A percentile compares a stretch with the other conserved stretches of the same genome.
Conservation (phyloP, 2,329 filamentous ascomycete species). For the Cordyceps farinosa region DNA sequence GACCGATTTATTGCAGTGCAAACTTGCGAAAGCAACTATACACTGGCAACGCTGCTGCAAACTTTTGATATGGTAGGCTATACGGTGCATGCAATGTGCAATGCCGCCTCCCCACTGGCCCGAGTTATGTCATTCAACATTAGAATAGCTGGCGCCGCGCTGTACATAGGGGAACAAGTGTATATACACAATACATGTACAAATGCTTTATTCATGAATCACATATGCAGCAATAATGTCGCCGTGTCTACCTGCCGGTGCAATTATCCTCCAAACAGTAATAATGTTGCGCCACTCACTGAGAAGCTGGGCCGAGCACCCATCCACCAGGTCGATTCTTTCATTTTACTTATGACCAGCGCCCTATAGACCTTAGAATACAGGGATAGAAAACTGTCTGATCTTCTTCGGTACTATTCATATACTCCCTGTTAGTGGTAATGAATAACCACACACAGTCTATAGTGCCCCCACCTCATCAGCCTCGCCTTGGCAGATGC, state of each 20-base stretch:
- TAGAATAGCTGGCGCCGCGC: background rate
- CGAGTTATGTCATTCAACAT: constrained; percentile 11
- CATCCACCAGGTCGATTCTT: no score
- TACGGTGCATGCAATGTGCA: background rate
- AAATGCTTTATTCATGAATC: background rate
- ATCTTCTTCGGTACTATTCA: background rate
- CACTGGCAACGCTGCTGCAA: background rate
- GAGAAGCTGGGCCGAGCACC: no score
- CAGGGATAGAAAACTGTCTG: no score
- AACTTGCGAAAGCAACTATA: background rate
- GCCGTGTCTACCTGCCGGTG: background rate
- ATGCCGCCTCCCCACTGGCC: background rate
- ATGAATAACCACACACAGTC: background rate
- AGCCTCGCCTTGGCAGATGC: background rate
- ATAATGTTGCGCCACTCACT: no score
- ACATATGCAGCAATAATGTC: background rate
- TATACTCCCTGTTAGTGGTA: background rate
- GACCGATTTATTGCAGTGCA: background rate
- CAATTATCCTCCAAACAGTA: background rate
- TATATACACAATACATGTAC: background rate
- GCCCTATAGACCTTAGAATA: no score
- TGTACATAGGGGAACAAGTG: constrained; percentile 10
- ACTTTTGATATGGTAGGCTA: background rate
- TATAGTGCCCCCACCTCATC: background rate
- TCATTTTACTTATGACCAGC: no score